Conservation (phyloP, 768 basidiomycete genomes). For the Lentinula lateritia region DNA sequence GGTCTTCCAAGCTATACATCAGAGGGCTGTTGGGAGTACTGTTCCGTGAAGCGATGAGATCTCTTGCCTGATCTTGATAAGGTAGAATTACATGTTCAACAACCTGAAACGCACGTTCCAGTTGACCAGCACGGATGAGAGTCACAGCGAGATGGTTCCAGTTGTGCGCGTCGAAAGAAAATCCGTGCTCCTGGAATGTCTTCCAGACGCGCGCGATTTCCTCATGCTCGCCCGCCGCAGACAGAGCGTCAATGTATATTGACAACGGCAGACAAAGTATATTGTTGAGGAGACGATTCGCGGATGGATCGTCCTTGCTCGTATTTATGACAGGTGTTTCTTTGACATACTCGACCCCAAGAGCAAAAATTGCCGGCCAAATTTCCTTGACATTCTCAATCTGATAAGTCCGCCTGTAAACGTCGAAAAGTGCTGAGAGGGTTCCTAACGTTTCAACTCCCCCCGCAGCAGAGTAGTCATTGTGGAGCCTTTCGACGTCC, state of each 20-base stretch:
- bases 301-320: slow-evolving; percentile 13
- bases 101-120: slow-evolving; percentile 80
- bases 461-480: slow-evolving; percentile 46
- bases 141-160: slow-evolving; percentile 84
- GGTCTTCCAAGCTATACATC: slow-evolving; percentile 17
- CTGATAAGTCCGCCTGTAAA: slow-evolving; percentile 58
- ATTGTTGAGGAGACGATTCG: slow-evolving; percentile 30
- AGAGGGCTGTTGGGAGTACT: slow-evolving; percentile 33
- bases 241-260: slow-evolving; percentile 74
- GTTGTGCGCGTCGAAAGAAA: slow-evolving; percentile 82
- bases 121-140: slow-evolving; percentile 73
- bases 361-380: slow-evolving; percentile 64
- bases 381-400: slow-evolving; percentile 48
- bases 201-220: slow-evolving; percentile 67
- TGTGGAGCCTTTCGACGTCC: slow-evolving; percentile 53
- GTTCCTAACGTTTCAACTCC: slow-evolving; percentile 54
- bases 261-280: slow-evolving; percentile 76
- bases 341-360: slow-evolving; percentile 41
- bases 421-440: slow-evolving; percentile 64
- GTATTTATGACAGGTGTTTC: slow-evolving; percentile 26
- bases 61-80: slow-evolving; percentile 31
- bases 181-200: slow-evolving; percentile 53
- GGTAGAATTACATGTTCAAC: slow-evolving; percentile 74
- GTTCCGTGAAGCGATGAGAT: slow-evolving; percentile 20
- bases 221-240: slow-evolving; percentile 52